phyloP scores from a whole-genome alignment of 805 yeast species.

The Cyberlindnera bimundalis region DNA sequence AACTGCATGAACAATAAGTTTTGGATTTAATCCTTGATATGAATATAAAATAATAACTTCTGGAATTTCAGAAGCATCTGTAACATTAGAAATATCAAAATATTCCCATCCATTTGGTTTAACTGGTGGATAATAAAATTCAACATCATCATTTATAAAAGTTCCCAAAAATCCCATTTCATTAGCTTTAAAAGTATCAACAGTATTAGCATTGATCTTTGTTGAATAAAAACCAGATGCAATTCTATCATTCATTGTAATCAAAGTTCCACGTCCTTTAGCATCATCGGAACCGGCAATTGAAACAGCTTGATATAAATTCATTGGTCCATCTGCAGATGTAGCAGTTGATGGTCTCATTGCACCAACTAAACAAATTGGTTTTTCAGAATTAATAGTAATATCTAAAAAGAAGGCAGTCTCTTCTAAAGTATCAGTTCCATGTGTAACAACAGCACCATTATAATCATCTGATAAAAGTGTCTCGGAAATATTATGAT shows the following conservation, averaged over 20 bases:
- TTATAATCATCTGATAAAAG: conserved; percentile 40
- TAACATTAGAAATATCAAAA: conserved; percentile 33
- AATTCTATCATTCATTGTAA: conserved; percentile 62
- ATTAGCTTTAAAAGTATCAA: conserved; percentile 62
- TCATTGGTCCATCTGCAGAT: conserved; percentile 72
- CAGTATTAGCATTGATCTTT: conserved; percentile 62
- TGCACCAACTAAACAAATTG: conserved; percentile 46
- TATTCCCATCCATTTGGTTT: conserved; percentile 37
- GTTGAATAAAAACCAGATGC: conserved; percentile 66
- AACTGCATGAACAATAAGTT: conserved; percentile 43
- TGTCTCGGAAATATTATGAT: conserved; percentile 43
- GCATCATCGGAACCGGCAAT: conserved; percentile 51
- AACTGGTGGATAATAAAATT: conserved; percentile 57
- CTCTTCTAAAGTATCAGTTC: conserved; percentile 69
- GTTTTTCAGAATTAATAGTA: conserved; percentile 34
- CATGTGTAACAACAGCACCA: conserved; percentile 66
- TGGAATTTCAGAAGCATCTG: conserved; percentile 24
- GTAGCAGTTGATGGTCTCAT: conserved; percentile 73
- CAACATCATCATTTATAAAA: conserved; percentile 60
- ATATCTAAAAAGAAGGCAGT: conserved; percentile 62
- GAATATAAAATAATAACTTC: conserved; percentile 56
- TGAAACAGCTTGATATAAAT: conserved; percentile 62
- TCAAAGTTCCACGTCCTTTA: conserved; percentile 58
- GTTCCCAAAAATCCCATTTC: conserved; percentile 70
- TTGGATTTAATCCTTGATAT: conserved; percentile 54